Conservation (phyloP, 768 basidiomycete genomes). For the Neoboletus subvelutipes region DNA sequence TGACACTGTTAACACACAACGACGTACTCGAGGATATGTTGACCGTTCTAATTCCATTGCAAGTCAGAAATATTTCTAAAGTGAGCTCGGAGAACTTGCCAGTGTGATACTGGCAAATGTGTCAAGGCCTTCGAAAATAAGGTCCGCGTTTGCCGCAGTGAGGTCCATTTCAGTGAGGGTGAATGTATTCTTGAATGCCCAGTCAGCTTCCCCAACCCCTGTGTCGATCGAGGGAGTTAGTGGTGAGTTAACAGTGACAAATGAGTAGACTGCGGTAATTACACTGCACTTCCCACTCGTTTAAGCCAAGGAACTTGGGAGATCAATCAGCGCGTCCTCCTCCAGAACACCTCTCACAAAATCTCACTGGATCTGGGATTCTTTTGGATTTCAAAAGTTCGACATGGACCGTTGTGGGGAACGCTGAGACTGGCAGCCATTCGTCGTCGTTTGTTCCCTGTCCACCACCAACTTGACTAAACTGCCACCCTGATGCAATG, state of each 20-base stretch:
- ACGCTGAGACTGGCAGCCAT: slow-evolving; percentile 61
- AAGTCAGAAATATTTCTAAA: background rate
- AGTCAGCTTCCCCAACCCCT: slow-evolving; percentile 90
- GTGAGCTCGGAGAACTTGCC: slow-evolving; percentile 36
- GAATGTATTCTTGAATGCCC: slow-evolving; percentile 79
- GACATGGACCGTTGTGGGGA: slow-evolving; percentile 87
- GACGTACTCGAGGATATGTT: slow-evolving; percentile 58
- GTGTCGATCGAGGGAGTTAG: background rate
- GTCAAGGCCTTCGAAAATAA: slow-evolving; percentile 90
- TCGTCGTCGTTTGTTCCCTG: slow-evolving; percentile 58
- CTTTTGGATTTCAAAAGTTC: slow-evolving; percentile 71
- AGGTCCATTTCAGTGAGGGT: slow-evolving; percentile 48
- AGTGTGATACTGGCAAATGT: slow-evolving; percentile 77
- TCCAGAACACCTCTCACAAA: background rate
- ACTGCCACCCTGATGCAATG: slow-evolving; percentile 55
- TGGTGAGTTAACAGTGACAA: background rate
- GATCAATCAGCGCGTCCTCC: slow-evolving; percentile 7
- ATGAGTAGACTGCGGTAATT: slow-evolving; percentile 20
- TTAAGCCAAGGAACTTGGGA: slow-evolving; percentile 65
- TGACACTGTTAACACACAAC: background rate
- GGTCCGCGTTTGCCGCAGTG: slow-evolving; percentile 51
- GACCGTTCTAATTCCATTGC: slow-evolving; percentile 58
- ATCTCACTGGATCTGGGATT: slow-evolving; percentile 82
- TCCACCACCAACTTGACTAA: slow-evolving; percentile 65
- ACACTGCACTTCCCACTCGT: slow-evolving; percentile 94